Evolutionary conservation across 176 grass and related monocot genomes (phyloP).

Genomic region (Elaeis guineensis): DNA sequence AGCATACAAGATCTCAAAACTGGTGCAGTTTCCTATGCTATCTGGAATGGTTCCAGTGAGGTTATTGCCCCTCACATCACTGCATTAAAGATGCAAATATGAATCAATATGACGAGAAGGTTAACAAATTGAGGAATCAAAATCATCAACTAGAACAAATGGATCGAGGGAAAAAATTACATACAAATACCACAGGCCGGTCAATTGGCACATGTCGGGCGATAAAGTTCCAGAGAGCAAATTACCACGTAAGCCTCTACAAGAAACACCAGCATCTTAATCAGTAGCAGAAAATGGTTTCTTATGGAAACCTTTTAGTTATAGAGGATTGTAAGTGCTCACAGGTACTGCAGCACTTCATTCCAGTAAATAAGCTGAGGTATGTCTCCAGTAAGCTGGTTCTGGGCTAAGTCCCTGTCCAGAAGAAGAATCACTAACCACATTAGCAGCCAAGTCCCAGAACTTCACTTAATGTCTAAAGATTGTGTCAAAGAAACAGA

Average conservation of each 20-base stretch:
- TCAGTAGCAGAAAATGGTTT: too few species aligned
- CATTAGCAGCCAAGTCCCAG: background rate
- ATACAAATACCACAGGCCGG: constrained; percentile 99
- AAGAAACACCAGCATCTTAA: constrained; percentile 5
- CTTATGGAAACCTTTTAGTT: too few species aligned
- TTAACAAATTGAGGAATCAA: too few species aligned
- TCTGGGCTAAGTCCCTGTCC: constrained; percentile 81
- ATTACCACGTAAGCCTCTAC: constrained; percentile 83
- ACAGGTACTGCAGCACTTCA: constrained; percentile 98
- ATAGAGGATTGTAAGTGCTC: constrained; percentile 15
- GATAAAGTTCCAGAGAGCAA: constrained; percentile 76
- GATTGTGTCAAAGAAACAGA: too few species aligned
- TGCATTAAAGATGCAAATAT: constrained; percentile 21
- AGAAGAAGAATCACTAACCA: constrained; percentile 12
- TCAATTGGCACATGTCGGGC: constrained; percentile 93
- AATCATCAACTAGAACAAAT: background rate
- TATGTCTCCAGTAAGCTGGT: constrained; percentile 82
- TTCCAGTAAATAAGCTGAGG: constrained; percentile 97
- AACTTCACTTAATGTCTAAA: too few species aligned
- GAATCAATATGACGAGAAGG: too few species aligned
- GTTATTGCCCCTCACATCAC: constrained; percentile 96
- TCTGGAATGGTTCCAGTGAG: constrained; percentile 94
- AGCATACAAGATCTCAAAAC: constrained; percentile 92
- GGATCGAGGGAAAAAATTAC: constrained; percentile 14
- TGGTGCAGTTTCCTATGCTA: constrained; percentile 92